A percentile compares a stretch with the other conserved stretches of the same genome.
These are phyloP conservation scores for Epipyxis sp. DNA, from an alignment of 108 stramenopile genomes.

Conservation along the genomic window DNA sequence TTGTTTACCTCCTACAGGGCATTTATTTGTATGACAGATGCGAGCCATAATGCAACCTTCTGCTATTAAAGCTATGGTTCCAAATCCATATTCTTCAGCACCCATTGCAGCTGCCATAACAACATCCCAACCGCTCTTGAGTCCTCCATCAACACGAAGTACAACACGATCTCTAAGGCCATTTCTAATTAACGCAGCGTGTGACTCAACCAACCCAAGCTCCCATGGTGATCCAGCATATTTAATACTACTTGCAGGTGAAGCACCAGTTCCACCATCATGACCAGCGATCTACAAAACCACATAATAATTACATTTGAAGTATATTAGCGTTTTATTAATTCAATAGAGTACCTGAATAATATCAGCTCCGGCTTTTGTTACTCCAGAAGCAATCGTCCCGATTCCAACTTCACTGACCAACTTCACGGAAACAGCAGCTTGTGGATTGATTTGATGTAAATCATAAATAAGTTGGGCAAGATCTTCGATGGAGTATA, in stretches of 20 bases:
- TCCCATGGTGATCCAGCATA: constrained; percentile 54
- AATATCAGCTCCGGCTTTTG: constrained; percentile 51
- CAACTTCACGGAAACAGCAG: constrained; percentile 92
- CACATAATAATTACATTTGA: too few relatives aligned
- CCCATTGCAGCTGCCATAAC: constrained; percentile 50
- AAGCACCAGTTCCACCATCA: constrained; percentile 52
- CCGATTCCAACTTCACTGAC: constrained; percentile 91
- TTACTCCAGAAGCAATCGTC: constrained; percentile 49
- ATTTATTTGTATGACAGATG: constrained; percentile 53
- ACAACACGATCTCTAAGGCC: constrained; percentile 41
- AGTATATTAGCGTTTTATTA: too few relatives aligned
- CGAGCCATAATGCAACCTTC: constrained; percentile 55
- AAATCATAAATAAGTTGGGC: constrained; percentile 53
- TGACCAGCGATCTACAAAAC: constrained; percentile 51
- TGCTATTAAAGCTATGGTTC: constrained; percentile 50
- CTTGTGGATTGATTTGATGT: constrained; percentile 43
- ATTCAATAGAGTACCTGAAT: too few relatives aligned
- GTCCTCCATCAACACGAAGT: constrained; percentile 45
- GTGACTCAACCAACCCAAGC: constrained; percentile 46
- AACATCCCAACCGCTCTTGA: constrained; percentile 53
- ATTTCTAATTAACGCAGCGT: constrained; percentile 43
- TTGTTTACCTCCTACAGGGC: constrained; percentile 41
- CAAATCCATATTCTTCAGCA: constrained; percentile 53
- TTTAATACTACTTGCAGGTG: constrained; percentile 47
- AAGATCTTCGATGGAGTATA: constrained; percentile 50